Conservation (phyloP, 257 asterid species). For the Petrea volubilis region DNA sequence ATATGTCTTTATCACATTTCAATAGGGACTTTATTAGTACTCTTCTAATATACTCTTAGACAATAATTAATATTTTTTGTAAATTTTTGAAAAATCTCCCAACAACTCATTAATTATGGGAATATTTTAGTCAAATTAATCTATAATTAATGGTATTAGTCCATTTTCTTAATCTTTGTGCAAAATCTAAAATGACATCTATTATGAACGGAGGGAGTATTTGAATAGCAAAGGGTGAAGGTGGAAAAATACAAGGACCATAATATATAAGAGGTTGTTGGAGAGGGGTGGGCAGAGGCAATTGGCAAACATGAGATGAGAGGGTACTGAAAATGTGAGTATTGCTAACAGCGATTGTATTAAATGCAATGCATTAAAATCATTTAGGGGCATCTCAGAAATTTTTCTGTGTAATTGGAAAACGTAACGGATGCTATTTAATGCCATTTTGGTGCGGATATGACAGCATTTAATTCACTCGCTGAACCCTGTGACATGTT, state of each 20-base stretch:
- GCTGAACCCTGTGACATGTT: slow-evolving; percentile 35
- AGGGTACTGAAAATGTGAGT: slow-evolving; percentile 10
- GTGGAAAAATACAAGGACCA: neutral
- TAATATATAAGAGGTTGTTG: neutral
- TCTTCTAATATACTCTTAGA: too few relatives aligned
- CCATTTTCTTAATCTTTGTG: neutral
- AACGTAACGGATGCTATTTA: slow-evolving; percentile 22
- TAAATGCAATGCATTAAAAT: slow-evolving; percentile 30
- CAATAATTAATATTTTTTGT: too few relatives aligned
- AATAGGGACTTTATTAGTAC: too few relatives aligned
- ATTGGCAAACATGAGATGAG: neutral
- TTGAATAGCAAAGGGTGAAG: slow-evolving; percentile 1
- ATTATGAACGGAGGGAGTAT: too few relatives aligned
- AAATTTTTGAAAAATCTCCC: too few relatives aligned
- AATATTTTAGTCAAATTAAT: too few relatives aligned
- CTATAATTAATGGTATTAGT: too few relatives aligned
- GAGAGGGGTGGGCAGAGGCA: neutral
- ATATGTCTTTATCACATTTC: too few relatives aligned
- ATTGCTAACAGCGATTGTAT: slow-evolving; percentile 2
- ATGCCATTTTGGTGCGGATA: slow-evolving; percentile 30
- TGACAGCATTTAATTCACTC: slow-evolving; percentile 39
- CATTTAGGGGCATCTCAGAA: slow-evolving; percentile 10
- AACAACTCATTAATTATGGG: too few relatives aligned
- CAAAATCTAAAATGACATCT: neutral
- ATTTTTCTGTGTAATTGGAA: slow-evolving; percentile 11